Percentiles rank a stretch among this genome's conserved stretches.
Evolutionary conservation across 495 filamentous ascomycete genomes (phyloP).

Genomic region (Gamarada debralockiae): DNA sequence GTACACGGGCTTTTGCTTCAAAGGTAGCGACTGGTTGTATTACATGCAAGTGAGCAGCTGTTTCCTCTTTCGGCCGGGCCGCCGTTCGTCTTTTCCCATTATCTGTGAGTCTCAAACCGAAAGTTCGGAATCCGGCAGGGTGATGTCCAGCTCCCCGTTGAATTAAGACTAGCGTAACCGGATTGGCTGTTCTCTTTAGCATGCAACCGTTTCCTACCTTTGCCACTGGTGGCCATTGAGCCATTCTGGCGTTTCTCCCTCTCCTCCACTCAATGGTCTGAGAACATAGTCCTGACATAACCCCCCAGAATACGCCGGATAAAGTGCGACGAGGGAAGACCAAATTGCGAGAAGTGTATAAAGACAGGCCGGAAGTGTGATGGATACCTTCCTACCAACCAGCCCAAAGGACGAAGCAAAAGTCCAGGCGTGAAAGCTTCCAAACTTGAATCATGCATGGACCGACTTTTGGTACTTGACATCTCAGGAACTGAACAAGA

Average conservation of each 20-base stretch:
- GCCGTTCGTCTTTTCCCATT: no score
- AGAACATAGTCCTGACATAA: background rate
- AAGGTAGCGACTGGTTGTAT: constrained; percentile 5
- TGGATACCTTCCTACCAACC: constrained; percentile 2
- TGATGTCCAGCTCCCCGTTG: no score
- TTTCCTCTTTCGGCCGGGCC: background rate
- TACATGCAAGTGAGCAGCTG: constrained; percentile 15
- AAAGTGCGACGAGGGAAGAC: constrained; percentile 22
- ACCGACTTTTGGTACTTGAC: background rate
- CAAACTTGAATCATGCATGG: background rate
- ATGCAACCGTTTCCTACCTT: no score
- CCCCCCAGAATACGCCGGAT: constrained; percentile 9
- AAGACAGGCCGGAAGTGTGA: constrained; percentile 11
- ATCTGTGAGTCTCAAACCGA: no score
- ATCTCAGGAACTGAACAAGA: constrained; percentile 17
- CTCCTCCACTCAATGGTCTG: no score
- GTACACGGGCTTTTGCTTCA: background rate
- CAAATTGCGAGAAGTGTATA: constrained; percentile 4
- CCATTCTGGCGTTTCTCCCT: no score
- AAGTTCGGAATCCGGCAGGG: no score
- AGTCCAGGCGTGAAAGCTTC: background rate
- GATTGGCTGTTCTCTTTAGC: no score
- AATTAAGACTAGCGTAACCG: no score
- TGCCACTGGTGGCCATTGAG: no score
- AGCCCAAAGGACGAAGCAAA: background rate